Base-by-base conservation (phyloP, 1,139 yeast species). In the Candida sojae region DNA sequence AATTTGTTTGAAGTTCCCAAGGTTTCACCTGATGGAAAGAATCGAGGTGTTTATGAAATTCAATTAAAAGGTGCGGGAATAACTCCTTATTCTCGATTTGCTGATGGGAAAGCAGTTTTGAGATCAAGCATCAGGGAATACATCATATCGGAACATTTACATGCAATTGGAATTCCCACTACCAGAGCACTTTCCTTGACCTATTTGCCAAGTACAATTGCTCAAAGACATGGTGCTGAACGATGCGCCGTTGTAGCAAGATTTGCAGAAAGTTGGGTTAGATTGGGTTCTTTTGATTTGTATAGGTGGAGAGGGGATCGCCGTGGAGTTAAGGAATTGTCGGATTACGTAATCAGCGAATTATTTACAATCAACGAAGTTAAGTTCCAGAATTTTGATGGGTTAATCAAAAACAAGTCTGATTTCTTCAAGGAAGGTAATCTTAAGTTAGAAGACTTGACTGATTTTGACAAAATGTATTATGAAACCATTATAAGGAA, bases 41-140 rank as follows among this genome's bases (percentile, higher is more conserved):
- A 73, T 51, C 55, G 79, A 25, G 49, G 48, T 1, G 64, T 63
- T 39, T 85, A 78, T 57, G 96, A 88, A 57, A 53, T 92, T 3
- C 98, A 93, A 67, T 67, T 92, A 52, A 93, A 92, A 67, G 99
- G 99, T 0, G 84, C 95, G 0, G 99, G 99, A 0, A 71, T 81
- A 60, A 92, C 98, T 0, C 97, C 98, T 1, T 93, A 77, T 63
- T 88, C 96, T 0, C 75, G 99, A 49, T 92, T 92, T 75, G 98
- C 97, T 0, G 99, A 93, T 66, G 99, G 99, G 2, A 91, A 90
- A 60, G 98, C 98, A 0, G 96, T 91, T 2, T 62, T 93, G 25
- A 69, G 97, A 53, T 89, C 97, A 2, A 84, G 96, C 35, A 83
- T 93, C 37, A 74, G n/a, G 98, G 99, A 93, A 63, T 92, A 88